These are phyloP conservation scores for Talaromyces pinophilus DNA, from an alignment of 2,329 filamentous ascomycete genomes.

Conservation along the genomic window DNA sequence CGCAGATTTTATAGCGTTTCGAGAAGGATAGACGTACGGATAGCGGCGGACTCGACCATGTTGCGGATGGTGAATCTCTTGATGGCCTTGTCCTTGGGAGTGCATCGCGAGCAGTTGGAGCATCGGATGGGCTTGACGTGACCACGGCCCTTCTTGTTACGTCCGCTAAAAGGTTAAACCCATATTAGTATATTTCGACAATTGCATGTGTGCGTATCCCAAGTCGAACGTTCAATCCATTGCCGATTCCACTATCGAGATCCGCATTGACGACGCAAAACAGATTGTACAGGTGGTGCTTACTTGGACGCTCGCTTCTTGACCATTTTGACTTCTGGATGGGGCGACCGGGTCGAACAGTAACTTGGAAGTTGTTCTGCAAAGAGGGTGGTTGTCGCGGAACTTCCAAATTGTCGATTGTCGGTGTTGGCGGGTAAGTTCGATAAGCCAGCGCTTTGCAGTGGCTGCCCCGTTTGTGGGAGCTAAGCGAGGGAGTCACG, in stretches of 20 bases:
- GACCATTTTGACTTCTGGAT: conserved; percentile 65
- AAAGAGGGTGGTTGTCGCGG: conserved; percentile 29
- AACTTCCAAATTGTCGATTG: conserved; percentile 34
- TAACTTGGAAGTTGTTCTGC: conserved; percentile 26
- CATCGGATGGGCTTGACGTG: conserved; percentile 99
- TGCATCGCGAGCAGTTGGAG: conserved; percentile 87
- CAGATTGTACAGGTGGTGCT: conserved; percentile 31
- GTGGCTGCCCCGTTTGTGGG: conserved; percentile 38
- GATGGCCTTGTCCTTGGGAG: conserved; percentile 99
- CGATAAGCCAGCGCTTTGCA: conserved; percentile 30
- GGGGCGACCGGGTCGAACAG: conserved; percentile 36
- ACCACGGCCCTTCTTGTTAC: conserved; percentile 99
- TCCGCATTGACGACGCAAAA: conserved; percentile 1
- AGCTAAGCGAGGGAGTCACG: conserved; percentile 42
- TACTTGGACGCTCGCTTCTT: conserved; percentile 77
- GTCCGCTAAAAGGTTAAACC: conserved; percentile 63
- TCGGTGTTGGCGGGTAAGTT: conserved; percentile 44
- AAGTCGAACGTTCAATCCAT: neutral
- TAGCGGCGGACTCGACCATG: conserved; percentile 99
- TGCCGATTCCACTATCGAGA: neutral
- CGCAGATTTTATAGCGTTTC: conserved; percentile 8
- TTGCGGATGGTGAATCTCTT: conserved; percentile 99
- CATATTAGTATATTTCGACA: conserved; percentile 5
- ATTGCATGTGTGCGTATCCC: neutral
- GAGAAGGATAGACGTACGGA: conserved; percentile 70